These are phyloP conservation scores for Oehlia diaphana DNA, from an alignment of 192 early-diverging fungal genomes.

Conservation along the genomic window DNA sequence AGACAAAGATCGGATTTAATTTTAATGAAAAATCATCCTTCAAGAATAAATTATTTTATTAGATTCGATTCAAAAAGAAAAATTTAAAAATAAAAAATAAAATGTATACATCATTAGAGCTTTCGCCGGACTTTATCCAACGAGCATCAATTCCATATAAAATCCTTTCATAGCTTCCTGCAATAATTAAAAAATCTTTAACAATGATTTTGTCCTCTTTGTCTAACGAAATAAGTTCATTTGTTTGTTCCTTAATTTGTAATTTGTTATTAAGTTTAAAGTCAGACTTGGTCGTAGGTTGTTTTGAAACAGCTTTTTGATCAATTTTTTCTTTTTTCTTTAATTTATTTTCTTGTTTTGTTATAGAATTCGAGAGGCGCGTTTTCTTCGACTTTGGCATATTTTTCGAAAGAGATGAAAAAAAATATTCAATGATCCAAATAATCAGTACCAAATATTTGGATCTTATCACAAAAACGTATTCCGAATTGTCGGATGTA, in stretches of 20 bases:
- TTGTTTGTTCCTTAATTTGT: background rate
- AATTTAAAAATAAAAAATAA: background rate
- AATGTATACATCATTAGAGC: background rate
- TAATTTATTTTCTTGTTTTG: background rate
- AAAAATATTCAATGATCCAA: background rate
- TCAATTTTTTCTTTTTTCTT: background rate
- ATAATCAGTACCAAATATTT: background rate
- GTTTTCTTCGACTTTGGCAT: background rate
- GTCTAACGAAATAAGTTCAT: background rate
- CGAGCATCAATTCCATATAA: slow-evolving; percentile 89
- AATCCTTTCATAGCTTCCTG: slow-evolving; percentile 95
- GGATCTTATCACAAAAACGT: background rate
- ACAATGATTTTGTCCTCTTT: background rate
- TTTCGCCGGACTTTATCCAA: slow-evolving; percentile 44
- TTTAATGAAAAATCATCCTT: slow-evolving; percentile 39
- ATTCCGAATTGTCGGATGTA: background rate
- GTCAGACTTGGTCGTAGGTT: too few relatives aligned
- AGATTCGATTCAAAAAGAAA: background rate
- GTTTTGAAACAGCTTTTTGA: too few relatives aligned
- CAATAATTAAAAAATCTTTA: slow-evolving; percentile 63
- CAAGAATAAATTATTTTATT: background rate
- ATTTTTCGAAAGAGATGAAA: background rate
- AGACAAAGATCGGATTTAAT: slow-evolving; percentile 84
- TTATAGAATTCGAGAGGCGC: background rate
- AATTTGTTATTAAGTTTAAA: background rate